Evolutionary conservation across 2,329 filamentous ascomycete species (phyloP), one percentile per base, ranked within the genome.

Genomic region (Thermomyces lanuginosus): DNA sequence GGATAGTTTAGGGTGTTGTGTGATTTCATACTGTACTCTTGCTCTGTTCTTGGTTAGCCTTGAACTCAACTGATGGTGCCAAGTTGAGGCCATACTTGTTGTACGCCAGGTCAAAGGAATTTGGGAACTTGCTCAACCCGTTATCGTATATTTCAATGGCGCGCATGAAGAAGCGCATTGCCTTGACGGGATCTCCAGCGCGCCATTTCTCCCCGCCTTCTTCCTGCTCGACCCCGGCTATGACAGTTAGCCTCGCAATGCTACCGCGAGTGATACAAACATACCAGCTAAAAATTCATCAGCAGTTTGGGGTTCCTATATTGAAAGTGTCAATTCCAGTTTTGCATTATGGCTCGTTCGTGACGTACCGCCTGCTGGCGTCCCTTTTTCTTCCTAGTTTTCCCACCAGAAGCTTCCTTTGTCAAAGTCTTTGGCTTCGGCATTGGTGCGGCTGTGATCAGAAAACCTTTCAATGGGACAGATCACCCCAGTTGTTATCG

Each of bases 201-300:
- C 75, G 63, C 70, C 75, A 79, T 62, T 82, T 82, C 35, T 76
- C 73, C 5, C 72, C 76, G 4, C 70, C 70, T 48, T 78, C 72
- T 51, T 82, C 76, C 33, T 71, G 63, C 16, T 73, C 66, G 28
- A 79, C 74, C 7, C 73, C 76, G 13, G 64, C 68, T 63, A 26
- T 14, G n/a, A 21, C 24, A 10, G 18, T 28, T 10, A 15, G 14
- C 19, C 6, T 17, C 21, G 12, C 4, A 6, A 9, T 20, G 5
- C 5, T 22, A 13, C 12, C 10, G 10, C 6, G 5, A 16, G 5
- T 7, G 4, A 16, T 6, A 16, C 17, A 16, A 13, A 38, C 49
- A 36, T 45, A 66, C 64, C 61, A 34, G 69, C 71, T 27, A 77
- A 61, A 40, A 69, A 80, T 36, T 79, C 75, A 53, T 78, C 73